Evolutionary conservation across 2,329 filamentous ascomycete species (phyloP), one percentile per base, ranked within the genome.

Genomic region (Colletotrichum sp.): DNA sequence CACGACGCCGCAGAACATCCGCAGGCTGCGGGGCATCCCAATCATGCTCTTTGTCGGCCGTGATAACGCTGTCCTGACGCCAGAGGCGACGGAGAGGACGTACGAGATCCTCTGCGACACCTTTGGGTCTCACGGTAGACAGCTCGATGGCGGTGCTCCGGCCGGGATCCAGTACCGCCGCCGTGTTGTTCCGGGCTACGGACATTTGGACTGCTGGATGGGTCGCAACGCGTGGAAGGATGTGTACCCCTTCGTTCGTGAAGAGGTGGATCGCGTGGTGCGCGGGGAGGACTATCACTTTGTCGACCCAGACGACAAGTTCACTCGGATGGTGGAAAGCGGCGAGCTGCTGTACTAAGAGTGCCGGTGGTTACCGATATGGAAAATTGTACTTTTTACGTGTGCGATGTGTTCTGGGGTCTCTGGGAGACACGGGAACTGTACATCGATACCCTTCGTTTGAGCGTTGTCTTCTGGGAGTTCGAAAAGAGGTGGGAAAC

Each of bases 151-250:
- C 9, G 62, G 76, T 31, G 77, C 76, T 57, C 75, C 79, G 21
- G 78, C 78, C 12, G 82, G 81, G 8, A 79, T 86, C 16, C 81
- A 86, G 77, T 92, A 91, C 79, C 82, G 84, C 43, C 83, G 90
- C 13, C 80, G 84, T 36, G 87, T 91, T 6, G 84, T 92, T 7
- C 86, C 87, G 2, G 88, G 88, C 16, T 92, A 92, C 78, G 90
- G 90, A 4, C 90, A 92, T 78, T 80, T 92, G 51, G 90, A 92
- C 82, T 88, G 87, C 78, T 92, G 89, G 89, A 92, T 92, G 88
- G 90, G 90, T 6, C 84, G 87, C 57, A 86, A 89, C 69, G 88
- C 89, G 5, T 90, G 87, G 84, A 87, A 84, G 78, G 90, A 92
- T 78, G 88, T 92, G 33, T 92, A 87, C 77, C 90, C 90, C 0